Base-by-base conservation (phyloP, 225 moss, liverwort and hornwort genomes). In the Climacium dendroides region DNA sequence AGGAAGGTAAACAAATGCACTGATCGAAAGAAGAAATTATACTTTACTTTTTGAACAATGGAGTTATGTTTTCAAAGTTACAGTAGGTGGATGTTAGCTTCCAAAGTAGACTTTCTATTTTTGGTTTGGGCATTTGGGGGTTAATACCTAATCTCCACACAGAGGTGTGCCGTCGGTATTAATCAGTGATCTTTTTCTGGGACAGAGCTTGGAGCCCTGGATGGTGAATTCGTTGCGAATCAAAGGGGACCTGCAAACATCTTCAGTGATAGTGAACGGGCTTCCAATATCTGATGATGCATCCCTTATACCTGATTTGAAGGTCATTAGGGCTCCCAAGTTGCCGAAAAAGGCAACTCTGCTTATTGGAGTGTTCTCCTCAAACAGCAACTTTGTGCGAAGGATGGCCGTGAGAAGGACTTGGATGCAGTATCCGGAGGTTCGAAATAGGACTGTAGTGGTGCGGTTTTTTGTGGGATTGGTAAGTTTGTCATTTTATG, bases 401-500 rank as follows among this genome's bases (percentile, higher is more conserved):
- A 95, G 98, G 90, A 99, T 97, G 96, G 97, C 95, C 30, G 88
- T 96, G 78, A 93, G 98, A 81, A 95, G 96, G 92, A 93, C 97
- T 72, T 99, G 98, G 98, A 97, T 99, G 98, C 98, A 99, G 89
- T 95, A 93, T 76, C 85, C 95, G 48, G 91, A 92, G 71, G 96
- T 99, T 34, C 97, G 96, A 89, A 91, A 93, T 86, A 93, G 96
- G n/a, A 93, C 91, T 34, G 98, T 96, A 37, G 98, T 93, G 90
- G 97, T 99, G 87, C 96, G 97, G 32, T 99, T 99, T 87, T 97
- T 99, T 89, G 97, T 99, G 85, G 98, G 98, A 70, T 90, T 99
- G 95, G 98, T 98, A 94, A 89, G 92, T 87, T 84, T 55, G n/a
- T 77, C 65, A 78, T 48, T 41, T 25, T 74, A 29, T 45, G 28